phyloP scores from a whole-genome alignment of 371 early-diverging fungal genomes.

The Mucor saturninus region DNA sequence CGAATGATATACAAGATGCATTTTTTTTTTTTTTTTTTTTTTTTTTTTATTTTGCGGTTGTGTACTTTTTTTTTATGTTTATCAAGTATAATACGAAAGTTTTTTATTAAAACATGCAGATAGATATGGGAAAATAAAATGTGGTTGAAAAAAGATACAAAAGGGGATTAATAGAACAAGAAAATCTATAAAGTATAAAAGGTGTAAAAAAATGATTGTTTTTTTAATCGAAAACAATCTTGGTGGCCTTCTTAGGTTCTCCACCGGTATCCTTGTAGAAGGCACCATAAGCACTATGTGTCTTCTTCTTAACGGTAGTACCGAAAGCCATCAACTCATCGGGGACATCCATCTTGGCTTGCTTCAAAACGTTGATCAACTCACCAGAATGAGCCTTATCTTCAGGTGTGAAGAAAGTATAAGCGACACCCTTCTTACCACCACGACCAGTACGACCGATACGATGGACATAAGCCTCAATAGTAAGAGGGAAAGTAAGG shows the following conservation, averaged over 20 bases:
- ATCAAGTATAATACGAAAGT: not conserved
- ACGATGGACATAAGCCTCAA: conserved; percentile 93
- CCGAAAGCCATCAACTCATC: conserved; percentile 90
- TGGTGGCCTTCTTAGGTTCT: conserved; percentile 82
- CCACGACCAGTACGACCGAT: conserved; percentile 98
- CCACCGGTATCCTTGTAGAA: conserved; percentile 92
- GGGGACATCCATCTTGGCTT: conserved; percentile 89
- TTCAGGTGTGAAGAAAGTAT: conserved; percentile 93
- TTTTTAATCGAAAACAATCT: conserved; percentile 80
- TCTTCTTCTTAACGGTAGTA: conserved; percentile 96
- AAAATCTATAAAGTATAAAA: not conserved
- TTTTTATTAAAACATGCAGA: conserved; percentile 2
- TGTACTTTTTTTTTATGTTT: too few relatives aligned
- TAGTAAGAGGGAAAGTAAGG: conserved; percentile 95
- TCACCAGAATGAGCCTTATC: conserved; percentile 92
- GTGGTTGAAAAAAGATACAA: not conserved
- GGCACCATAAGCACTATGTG: conserved; percentile 93
- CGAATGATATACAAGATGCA: too few relatives aligned
- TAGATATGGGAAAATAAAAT: conserved; percentile 1
- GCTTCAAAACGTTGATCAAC: conserved; percentile 89
- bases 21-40: too few relatives aligned
- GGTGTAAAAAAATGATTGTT: not conserved
- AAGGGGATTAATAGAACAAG: not conserved
- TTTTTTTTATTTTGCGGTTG: too few relatives aligned
- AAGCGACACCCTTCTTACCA: conserved; percentile 88